phyloP scores from a whole-genome alignment of 2,329 filamentous ascomycete genomes.

The Thielaviopsis musarum region DNA sequence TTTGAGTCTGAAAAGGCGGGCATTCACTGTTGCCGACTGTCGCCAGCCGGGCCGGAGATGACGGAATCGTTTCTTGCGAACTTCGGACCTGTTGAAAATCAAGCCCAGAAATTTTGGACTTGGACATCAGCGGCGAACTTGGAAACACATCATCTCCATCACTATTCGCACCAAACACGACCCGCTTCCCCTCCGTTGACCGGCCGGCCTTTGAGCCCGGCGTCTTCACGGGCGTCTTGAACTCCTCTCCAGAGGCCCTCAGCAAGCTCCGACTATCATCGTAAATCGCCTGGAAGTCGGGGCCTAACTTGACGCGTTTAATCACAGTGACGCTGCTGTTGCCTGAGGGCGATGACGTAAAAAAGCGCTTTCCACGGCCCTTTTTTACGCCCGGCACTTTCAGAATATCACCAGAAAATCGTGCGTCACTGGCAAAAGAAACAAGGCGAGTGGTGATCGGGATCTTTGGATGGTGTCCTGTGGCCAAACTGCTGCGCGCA shows the following conservation, averaged over 20 bases:
- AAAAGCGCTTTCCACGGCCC: constrained; percentile 7
- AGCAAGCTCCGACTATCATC: neutral
- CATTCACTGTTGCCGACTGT: neutral
- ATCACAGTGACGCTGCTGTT: neutral
- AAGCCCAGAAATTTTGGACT: neutral
- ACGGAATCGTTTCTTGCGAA: neutral
- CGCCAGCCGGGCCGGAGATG: neutral
- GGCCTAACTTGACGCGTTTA: neutral
- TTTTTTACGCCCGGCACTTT: constrained; percentile 17
- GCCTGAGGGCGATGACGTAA: neutral
- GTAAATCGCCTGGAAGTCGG: neutral
- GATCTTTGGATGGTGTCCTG: constrained; percentile 21
- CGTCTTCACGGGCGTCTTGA: neutral
- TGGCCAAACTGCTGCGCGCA: constrained; percentile 25
- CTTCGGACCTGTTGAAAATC: neutral
- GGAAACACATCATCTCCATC: neutral
- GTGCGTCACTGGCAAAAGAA: constrained; percentile 24
- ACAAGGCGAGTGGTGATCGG: constrained; percentile 24
- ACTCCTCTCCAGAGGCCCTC: neutral
- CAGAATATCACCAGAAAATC: constrained; percentile 14
- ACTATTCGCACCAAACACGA: neutral
- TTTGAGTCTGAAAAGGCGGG: neutral
- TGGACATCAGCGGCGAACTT: neutral
- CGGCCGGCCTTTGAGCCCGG: neutral
- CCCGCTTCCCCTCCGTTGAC: neutral